These are phyloP conservation scores for Patellifolia procumbens DNA, from an alignment of 179 eudicot species.

Conservation along the genomic window DNA sequence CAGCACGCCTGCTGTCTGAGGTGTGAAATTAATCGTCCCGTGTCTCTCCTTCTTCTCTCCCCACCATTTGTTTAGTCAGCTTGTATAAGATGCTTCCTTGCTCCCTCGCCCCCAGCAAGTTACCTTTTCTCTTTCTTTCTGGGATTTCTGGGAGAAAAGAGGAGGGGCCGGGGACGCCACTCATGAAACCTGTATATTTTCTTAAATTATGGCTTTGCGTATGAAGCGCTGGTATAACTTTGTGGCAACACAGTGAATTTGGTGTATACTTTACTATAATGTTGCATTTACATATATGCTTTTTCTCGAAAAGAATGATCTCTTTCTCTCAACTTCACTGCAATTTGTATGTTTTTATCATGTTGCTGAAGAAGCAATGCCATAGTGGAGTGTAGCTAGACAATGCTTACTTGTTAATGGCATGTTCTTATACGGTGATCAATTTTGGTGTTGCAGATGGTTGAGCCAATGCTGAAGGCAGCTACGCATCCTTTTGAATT, in stretches of 20 bases:
- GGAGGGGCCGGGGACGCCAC: too few relatives aligned
- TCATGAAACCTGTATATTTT: too few relatives aligned
- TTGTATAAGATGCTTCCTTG: not conserved
- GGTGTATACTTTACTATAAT: not conserved
- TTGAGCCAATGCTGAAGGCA: constrained; percentile 87
- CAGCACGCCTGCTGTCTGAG: constrained; percentile 76
- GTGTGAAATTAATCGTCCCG: constrained; percentile 29
- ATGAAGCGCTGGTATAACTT: not conserved
- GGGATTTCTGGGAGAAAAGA: too few relatives aligned
- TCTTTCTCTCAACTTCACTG: constrained; percentile 1
- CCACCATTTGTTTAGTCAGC: too few relatives aligned
- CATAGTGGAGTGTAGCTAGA: not conserved
- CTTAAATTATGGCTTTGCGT: not conserved
- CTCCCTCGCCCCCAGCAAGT: not conserved
- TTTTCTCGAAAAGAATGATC: not conserved
- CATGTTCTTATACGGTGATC: constrained; percentile 21
- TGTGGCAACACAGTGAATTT: not conserved
- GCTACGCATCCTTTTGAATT: constrained; percentile 73
- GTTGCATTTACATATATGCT: not conserved
- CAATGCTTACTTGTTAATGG: constrained; percentile 4
- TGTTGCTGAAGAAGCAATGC: not conserved
- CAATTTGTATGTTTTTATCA: not conserved
- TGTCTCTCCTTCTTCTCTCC: not conserved
- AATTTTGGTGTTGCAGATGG: constrained; percentile 58
- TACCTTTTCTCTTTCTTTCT: not conserved